Base-by-base conservation (phyloP, 2,329 filamentous ascomycete species). In the Pseudogymnoascus pannorum region DNA sequence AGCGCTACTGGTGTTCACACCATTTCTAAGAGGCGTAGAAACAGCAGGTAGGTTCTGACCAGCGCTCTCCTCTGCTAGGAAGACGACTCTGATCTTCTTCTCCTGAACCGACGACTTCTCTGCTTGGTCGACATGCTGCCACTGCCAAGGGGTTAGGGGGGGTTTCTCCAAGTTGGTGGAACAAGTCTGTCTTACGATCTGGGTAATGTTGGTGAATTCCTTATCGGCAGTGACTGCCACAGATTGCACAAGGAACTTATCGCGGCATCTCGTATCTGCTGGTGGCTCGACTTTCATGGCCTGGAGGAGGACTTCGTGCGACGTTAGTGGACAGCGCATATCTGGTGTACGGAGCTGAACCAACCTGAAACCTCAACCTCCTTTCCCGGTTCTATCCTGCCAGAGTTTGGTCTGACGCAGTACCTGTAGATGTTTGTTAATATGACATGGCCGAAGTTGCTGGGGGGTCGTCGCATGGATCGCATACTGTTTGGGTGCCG, bases 201-300 rank as follows among this genome's bases (percentile, higher is more conserved):
- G 83, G 57, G 87, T 82, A 65, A 96, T 86, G 72, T 88, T 95
- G 63, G 82, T 81, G 70, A 90, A 91, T 71, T 96, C 91, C 77
- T 92, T 90, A 71, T 96, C 90, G 65, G 86, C 81, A 20, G 88
- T 87, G 67, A 97, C 89, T 59, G 86, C 81, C 57, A 96, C 90
- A 24, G 92, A 95, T 77, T 97, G 93, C 35, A 97, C 93, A 60
- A 97, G 84, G 76, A 97, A 97, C 79, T 97, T 97, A 82, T 97
- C 93, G 75, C 91, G 88, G 79, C 94, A 99, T 75, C 91, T 92
- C 65, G 89, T 87, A 73, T 96, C 92, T 62, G 81, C 75, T 18
- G 92, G 84, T 61, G 93, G 93, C 71, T 97, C 92, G 72, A 91
- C 86, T 81, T 96, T 97, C 94, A 99, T 97, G 22, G 93, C 92